Evolutionary conservation across 2,329 filamentous ascomycete species (phyloP), one percentile per base, ranked within the genome.

Genomic region (Ophiocordyceps robertsii): DNA sequence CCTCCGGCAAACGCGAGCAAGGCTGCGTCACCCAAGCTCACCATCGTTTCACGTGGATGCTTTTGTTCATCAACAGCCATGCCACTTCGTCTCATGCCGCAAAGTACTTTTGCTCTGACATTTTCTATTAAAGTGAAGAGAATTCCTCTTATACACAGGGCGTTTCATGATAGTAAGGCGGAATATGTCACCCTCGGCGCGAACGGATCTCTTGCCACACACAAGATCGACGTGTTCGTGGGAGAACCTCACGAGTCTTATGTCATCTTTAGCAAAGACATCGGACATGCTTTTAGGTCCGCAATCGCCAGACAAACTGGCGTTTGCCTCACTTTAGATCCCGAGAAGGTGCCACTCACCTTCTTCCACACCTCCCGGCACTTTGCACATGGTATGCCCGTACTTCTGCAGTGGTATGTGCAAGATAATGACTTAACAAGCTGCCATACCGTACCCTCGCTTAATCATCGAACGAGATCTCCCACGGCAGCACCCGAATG

Each of bases 141-240:
- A 33, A 8, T 19, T 9, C 31, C 39, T 24, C 36, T 8, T 9
- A 19, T 16, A 27, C 29, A 32, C 17, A 44, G 44, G 21, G 42
- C 37, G 21, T 43, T 50, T 16, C 46, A 51, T 29, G 41, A 43
- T 1, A 44, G 39, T n/a, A 49, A 46, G 17, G 48, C 48, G 2
- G 42, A 50, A 2, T 42, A 49, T 1, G 38, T 43, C 10, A 46
- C 44, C 7, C 13, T 46, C 1, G 30, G 44, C 31, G 4, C 30
- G 6, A 42, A 40, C 3, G 49, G 46, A 29, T 43, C 41, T 5
- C 45, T 44, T 14, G 37, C 32, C 16, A 43, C 39, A 37, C 40
- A 39, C 16, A 38, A 43, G 12, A 27, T 50, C 21, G 33, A 47
- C 6, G 43, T 50, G 10, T 40, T 46, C 14, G 49, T 47, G 2